These are phyloP conservation scores for Fusarium vanettenii DNA, from an alignment of 2,329 filamentous ascomycete species.

Conservation along the genomic window DNA sequence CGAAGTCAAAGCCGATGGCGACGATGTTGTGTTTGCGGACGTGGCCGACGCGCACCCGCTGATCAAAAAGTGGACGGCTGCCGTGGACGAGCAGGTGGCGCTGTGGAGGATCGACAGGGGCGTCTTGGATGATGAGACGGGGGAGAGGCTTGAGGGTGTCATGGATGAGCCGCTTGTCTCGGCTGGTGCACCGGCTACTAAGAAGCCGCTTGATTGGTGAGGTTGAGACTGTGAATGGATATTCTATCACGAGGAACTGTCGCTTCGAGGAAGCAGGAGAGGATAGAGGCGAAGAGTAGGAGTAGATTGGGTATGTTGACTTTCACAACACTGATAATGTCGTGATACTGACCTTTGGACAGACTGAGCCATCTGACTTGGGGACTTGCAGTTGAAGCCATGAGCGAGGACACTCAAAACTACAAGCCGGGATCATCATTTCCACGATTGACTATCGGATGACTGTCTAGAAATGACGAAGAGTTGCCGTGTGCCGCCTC, in stretches of 20 bases:
- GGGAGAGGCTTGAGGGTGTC: slow-evolving; percentile 42
- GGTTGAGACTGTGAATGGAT: background rate
- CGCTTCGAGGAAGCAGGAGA: background rate
- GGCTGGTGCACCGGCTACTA: slow-evolving; percentile 39
- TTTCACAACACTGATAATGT: no score
- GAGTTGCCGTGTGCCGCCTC: background rate
- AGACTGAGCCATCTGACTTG: background rate
- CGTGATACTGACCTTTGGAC: background rate
- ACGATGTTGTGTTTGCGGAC: slow-evolving; percentile 65
- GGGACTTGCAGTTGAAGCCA: background rate
- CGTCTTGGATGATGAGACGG: slow-evolving; percentile 49
- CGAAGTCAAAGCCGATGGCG: slow-evolving; percentile 57
- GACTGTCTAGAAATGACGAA: background rate
- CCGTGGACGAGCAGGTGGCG: slow-evolving; percentile 47
- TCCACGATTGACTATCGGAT: background rate
- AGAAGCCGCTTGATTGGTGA: slow-evolving; percentile 55
- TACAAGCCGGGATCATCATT: background rate
- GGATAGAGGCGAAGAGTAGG: background rate
- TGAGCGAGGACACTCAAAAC: background rate
- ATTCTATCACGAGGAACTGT: background rate
- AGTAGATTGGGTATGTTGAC: background rate
- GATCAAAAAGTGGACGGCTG: slow-evolving; percentile 68
- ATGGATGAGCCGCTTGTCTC: slow-evolving; percentile 44
- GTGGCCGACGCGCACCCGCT: slow-evolving; percentile 77
- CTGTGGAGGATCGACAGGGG: slow-evolving; percentile 50